Evolutionary conservation across 2,329 filamentous ascomycete genomes (phyloP), one percentile per base, ranked within the genome.

Genomic region (Mycocentrospora acerina): DNA sequence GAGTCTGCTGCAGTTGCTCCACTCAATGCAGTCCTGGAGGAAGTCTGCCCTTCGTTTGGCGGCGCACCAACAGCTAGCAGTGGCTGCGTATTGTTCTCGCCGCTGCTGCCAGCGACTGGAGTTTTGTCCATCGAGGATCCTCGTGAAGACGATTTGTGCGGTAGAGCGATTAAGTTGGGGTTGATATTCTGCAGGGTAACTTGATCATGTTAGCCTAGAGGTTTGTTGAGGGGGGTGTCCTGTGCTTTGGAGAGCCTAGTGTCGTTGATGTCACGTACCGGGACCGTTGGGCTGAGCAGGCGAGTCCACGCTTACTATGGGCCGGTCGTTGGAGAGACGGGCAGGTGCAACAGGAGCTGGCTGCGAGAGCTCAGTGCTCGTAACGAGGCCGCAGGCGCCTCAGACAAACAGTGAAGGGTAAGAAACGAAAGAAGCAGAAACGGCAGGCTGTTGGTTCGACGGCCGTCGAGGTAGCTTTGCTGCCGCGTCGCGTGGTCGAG

Each of bases 1-100:
- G 68, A 61, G 48, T 71, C 69, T 32, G 64, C 66, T n/a, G 68
- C 67, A n/a, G 71, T 72, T 34, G 63, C 64, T 35, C 70, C 71
- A 38, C 69, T 72, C 18, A 72, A 51, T 1, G 67, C 69, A 18
- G 70, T 71, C 18, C 57, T 61, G 8, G 60, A 66, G 19, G 67
- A 59, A 2, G 62, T 61, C 30, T 60, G 54, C 33, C 59, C 54
- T 16, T 61, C 54, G 36, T 53, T 59, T 13, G 61, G 48, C 35
- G 61, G 53, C 29, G 63, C 57, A 29, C 48, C 55, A 31, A 69
- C 59, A 41, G 64, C 57, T 18, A 70, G 56, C 24, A 64, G 56
- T 15, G 66, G 62, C 26, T 57, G 60, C 45, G 19, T 22, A 22
- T 69, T 69, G 41, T 64, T 60, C 49, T 59, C 61, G 12, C 61